phyloP scores from a whole-genome alignment of 306 rosid genomes.

The Pueraria montana region DNA sequence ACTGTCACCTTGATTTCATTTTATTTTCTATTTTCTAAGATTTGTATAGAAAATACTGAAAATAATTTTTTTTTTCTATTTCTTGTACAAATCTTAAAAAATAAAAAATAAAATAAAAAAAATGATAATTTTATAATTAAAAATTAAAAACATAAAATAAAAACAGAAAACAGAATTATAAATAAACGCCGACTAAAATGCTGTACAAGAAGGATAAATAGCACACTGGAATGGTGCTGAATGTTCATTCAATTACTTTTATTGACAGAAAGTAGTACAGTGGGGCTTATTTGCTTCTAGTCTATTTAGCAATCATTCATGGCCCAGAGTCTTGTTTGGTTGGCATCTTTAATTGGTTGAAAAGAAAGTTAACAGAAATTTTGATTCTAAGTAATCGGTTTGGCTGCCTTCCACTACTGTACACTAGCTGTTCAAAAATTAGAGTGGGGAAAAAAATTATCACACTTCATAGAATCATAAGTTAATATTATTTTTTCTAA shows the following conservation, averaged over 20 bases:
- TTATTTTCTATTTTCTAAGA: too few relatives aligned
- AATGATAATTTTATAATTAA: too few relatives aligned
- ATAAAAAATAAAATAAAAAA: too few relatives aligned
- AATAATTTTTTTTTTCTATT: too few relatives aligned
- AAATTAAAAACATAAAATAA: too few relatives aligned
- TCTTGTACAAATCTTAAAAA: too few relatives aligned
- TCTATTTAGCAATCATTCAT: constrained; percentile 50
- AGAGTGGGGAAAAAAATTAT: background rate
- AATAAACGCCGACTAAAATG: background rate
- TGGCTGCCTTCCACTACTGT: constrained; percentile 20
- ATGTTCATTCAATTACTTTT: constrained; percentile 2
- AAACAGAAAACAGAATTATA: too few relatives aligned
- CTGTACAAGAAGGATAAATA: background rate
- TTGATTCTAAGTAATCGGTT: background rate
- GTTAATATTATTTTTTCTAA: background rate
- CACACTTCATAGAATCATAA: background rate
- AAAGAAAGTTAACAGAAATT: constrained; percentile 15
- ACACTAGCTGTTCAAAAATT: background rate
- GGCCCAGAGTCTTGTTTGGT: constrained; percentile 40
- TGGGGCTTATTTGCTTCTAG: constrained; percentile 26
- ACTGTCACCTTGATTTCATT: too few relatives aligned
- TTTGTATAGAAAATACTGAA: too few relatives aligned
- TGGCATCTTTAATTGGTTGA: constrained; percentile 35
- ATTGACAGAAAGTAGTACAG: constrained; percentile 12
- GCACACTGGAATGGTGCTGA: background rate